These are phyloP conservation scores for Orychophragmus violaceus DNA, from an alignment of 345 rosid genomes.

Conservation along the genomic window DNA sequence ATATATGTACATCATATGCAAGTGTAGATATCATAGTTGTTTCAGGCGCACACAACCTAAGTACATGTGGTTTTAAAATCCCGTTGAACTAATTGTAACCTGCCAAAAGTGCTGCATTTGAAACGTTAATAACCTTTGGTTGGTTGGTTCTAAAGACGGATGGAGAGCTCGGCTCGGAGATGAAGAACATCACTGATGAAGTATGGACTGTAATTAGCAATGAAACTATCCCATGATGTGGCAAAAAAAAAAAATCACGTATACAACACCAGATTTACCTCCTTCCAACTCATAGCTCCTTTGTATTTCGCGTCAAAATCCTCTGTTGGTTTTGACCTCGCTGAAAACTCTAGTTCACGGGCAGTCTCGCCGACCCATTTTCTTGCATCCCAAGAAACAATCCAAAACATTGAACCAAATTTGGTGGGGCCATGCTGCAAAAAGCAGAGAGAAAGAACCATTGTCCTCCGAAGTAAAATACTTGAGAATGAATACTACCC, in stretches of 20 bases:
- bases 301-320: constrained; percentile 49
- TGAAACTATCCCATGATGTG: constrained; percentile 53
- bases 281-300: constrained; percentile 50
- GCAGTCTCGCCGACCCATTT: constrained; percentile 47
- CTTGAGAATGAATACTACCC: constrained; percentile 54
- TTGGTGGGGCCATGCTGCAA: constrained; percentile 60
- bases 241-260: constrained; percentile 50
- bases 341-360: constrained; percentile 71
- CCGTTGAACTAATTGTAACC: too few relatives aligned
- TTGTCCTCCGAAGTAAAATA: constrained; percentile 70
- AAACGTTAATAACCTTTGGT: neutral
- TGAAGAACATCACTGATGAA: constrained; percentile 71
- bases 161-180: constrained; percentile 78
- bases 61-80: too few relatives aligned
- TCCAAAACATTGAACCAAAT: constrained; percentile 60
- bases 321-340: constrained; percentile 55
- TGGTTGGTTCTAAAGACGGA: constrained; percentile 28
- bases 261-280: constrained; percentile 63
- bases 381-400: constrained; percentile 67
- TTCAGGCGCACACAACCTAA: too few relatives aligned
- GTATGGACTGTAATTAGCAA: constrained; percentile 47
- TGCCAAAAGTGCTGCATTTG: too few relatives aligned
- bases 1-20: neutral
- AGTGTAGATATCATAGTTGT: too few relatives aligned
- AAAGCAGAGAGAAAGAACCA: constrained; percentile 61